phyloP scores from a whole-genome alignment of 441 rosid species.

The Erodium trifolium region DNA sequence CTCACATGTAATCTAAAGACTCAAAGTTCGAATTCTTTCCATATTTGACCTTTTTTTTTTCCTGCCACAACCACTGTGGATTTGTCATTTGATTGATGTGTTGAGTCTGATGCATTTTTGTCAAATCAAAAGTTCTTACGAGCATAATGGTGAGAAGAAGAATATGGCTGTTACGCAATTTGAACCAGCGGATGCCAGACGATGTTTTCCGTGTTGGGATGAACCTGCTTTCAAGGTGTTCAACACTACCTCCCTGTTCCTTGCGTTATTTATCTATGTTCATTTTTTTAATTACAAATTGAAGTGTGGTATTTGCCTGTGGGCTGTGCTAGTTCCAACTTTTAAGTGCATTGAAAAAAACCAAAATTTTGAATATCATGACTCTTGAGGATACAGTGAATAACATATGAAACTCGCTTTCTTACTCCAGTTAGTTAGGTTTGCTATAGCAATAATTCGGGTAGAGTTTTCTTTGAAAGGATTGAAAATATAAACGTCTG shows the following conservation, averaged over 20 bases:
- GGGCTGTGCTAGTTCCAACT: not conserved
- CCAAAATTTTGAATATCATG: too few relatives aligned
- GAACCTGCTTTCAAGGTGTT: not conserved
- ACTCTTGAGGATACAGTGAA: too few relatives aligned
- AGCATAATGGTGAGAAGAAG: slow-evolving; percentile 76
- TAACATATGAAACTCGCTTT: too few relatives aligned
- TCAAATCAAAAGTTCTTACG: slow-evolving; percentile 43
- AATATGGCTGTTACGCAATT: slow-evolving; percentile 97
- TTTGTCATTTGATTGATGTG: not conserved
- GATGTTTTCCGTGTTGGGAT: slow-evolving; percentile 27
- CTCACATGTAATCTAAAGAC: too few relatives aligned
- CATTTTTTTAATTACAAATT: not conserved
- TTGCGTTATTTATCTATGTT: not conserved
- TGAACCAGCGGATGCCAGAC: slow-evolving; percentile 92
- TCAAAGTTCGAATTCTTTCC: too few relatives aligned
- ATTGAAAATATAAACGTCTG: not conserved
- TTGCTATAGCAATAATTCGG: not conserved
- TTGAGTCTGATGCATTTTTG: slow-evolving; percentile 7
- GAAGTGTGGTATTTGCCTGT: not conserved
- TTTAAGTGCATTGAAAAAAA: too few relatives aligned
- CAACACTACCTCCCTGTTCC: not conserved
- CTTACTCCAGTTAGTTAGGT: not conserved
- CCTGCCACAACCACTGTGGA: not conserved
- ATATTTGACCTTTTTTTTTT: not conserved
- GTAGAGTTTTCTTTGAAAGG: not conserved